Evolutionary conservation across 345 rosid species (phyloP), one percentile per base, ranked within the genome.

Genomic region (Sonneratia caseolaris): DNA sequence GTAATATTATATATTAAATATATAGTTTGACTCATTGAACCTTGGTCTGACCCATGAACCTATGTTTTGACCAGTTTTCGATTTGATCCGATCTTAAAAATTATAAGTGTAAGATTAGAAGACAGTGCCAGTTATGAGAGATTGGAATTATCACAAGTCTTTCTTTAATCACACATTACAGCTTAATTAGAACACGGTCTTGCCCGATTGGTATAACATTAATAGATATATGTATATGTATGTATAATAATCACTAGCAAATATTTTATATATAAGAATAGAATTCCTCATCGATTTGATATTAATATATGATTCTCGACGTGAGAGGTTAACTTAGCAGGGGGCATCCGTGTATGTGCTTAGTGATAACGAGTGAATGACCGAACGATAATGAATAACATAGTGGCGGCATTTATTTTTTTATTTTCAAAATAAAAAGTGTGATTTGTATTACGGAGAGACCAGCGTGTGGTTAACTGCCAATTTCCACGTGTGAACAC

Each of bases 161-260:
- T 57, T n/a, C 32, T n/a, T 57, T 57, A 57, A 57, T 57, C 64
- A n/a, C 64, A 57, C 32, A 57, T 57, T 22, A 57, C 64, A 22
- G n/a, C 32, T 4, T 57, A 57, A 57, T 22, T 57, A n/a, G 32
- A 57, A 57, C 64, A 22, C 22, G 64, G 9, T 57, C 64, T 8
- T 57, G 64, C 35, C 35, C 0, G 2, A 22, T 4, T 53, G 14
- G 18, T 53, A 21, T 53, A 53, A 15, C 57, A 19, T 53, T 0
- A 53, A 53, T 53, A 3, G 1, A 21, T 5, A 56, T 56, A 5
- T 21, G 6, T 56, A 56, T n/a, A n/a, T 56, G 19, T 56, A 56
- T n/a, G 21, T 21, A 21, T 51, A 4, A 48, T 7, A 21, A 21
- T n/a, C 32, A 56, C 32, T 32, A 51, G n/a, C n/a, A 18, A 15